phyloP scores from a whole-genome alignment of 1,284 basidiomycete genomes.

The Leucoagaricus sp. region DNA sequence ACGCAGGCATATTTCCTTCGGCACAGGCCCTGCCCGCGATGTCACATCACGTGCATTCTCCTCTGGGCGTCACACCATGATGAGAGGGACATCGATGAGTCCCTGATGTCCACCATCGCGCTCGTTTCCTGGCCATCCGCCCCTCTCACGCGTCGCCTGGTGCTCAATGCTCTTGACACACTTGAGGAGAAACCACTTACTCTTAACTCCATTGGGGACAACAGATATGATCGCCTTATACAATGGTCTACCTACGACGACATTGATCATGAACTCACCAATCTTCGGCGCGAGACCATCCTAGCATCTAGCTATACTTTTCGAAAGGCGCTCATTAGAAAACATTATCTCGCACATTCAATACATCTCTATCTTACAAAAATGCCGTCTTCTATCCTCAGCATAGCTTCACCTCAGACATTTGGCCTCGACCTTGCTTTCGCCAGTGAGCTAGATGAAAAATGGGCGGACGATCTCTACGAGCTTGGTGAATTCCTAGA shows the following conservation, averaged over 20 bases:
- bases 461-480: slow-evolving; percentile 93
- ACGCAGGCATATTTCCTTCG: background rate
- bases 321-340: slow-evolving; percentile 92
- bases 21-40: background rate
- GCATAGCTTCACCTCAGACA: slow-evolving; percentile 68
- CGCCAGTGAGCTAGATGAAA: slow-evolving; percentile 94
- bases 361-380: slow-evolving; percentile 79
- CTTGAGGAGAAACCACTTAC: slow-evolving; percentile 25
- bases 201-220: slow-evolving; percentile 18
- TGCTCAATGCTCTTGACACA: slow-evolving; percentile 58
- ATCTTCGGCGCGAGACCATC: slow-evolving; percentile 44
- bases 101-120: slow-evolving; percentile 32
- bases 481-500: slow-evolving; percentile 76
- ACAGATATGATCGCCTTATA: slow-evolving; percentile 40
- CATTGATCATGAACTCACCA: slow-evolving; percentile 76
- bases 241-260: slow-evolving; percentile 87
- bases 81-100: background rate
- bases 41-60: slow-evolving; percentile 11
- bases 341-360: slow-evolving; percentile 87
- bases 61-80: background rate
- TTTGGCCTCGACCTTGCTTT: slow-evolving; percentile 91
- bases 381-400: slow-evolving; percentile 57
- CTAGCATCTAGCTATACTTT: slow-evolving; percentile 89
- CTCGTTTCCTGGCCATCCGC: slow-evolving; percentile 79
- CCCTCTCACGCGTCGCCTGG: slow-evolving; percentile 73